phyloP scores from a whole-genome alignment of 768 basidiomycete species.

The Suillus subalutaceus region DNA sequence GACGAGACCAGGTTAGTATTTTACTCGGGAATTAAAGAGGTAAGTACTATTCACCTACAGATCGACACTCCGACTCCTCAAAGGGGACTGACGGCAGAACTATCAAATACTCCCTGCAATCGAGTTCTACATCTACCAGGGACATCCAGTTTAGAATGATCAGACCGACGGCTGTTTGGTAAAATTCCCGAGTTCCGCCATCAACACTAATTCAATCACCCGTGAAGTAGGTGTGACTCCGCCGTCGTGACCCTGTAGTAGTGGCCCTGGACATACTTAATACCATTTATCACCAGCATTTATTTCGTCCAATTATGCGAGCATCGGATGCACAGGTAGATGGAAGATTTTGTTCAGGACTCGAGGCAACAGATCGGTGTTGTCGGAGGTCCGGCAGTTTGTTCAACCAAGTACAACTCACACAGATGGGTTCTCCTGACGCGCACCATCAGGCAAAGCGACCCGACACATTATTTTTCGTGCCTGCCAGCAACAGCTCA shows the following conservation, averaged over 20 bases:
- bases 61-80: too few relatives aligned
- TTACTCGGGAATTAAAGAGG: too few relatives aligned
- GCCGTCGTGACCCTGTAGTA: neutral
- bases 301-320: neutral
- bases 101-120: neutral
- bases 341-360: neutral
- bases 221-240: neutral
- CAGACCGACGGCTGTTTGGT: neutral
- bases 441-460: neutral
- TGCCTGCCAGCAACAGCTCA: neutral
- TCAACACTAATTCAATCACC: neutral
- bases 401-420: neutral
- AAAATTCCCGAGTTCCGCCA: neutral
- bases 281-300: neutral
- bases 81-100: neutral
- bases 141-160: neutral
- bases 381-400: neutral
- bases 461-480: neutral
- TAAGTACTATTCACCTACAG: too few relatives aligned
- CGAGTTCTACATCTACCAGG: neutral
- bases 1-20: too few relatives aligned
- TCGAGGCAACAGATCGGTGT: neutral
- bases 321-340: neutral
- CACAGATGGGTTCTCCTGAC: neutral
- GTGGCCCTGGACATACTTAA: neutral